Evolutionary conservation across 169 alveolate species (phyloP), one percentile per base, ranked within the genome.

Genomic region (Plasmodium cynomolgi): DNA sequence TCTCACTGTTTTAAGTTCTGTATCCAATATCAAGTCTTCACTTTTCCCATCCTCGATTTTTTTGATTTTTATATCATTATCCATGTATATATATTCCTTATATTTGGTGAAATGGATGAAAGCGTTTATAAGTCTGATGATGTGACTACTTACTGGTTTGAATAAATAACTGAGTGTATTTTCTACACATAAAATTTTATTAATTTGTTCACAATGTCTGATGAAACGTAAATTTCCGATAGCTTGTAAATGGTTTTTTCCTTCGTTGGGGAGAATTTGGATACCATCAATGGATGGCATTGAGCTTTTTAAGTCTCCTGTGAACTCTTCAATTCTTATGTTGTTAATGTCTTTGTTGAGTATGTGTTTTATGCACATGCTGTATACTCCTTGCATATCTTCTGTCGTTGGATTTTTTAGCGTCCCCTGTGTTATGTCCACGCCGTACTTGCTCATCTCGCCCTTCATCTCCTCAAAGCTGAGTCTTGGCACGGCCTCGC

Each of bases 371-470:
- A 91, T 91, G 26, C 95, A 91, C 56, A 91, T 73, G 77, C 95
- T 91, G 58, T 91, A 91, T 1, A 91, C 92, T 8, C 95, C 95
- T 54, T 91, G 95, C 37, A 91, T 79, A 15, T 91, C 95, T 17
- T 91, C 95, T 31, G 95, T 91, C 17, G 86, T 91, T 8, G 95
- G 95, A 4, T 91, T 68, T 50, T 91, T 91, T 31, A 91, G 74
- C 0, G 95, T 91, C 44, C 81, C 56, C 20, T 68, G 95, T 11
- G 84, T 71, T 41, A 91, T 91, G 2, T 71, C 95, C 7, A 91
- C 95, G 17, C 95, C 95, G 56, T 91, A 91, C 34, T 91, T 91
- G 50, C 31, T 81, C 92, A 91, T 91, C 62, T 91, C 95, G 39
- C 44, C 72, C 62, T 56, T 72, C 84, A 91, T 91, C 34, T 91